Conservation (phyloP, 768 basidiomycete genomes). For the Melanogaster broomeanus region DNA sequence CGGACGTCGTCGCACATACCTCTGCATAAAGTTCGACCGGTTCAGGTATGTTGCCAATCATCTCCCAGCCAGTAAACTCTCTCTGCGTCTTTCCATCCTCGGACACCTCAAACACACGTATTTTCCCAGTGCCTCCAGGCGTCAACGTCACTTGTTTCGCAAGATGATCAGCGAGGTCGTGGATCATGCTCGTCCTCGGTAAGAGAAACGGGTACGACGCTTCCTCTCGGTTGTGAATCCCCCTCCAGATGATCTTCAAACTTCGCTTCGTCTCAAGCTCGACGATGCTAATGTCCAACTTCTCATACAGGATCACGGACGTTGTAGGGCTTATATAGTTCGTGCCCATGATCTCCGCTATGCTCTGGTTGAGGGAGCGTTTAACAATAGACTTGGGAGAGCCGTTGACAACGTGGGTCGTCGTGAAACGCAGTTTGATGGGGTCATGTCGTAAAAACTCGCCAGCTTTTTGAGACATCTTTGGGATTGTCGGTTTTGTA, state of each 20-base stretch:
- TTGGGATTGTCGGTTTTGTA: conserved; percentile 11
- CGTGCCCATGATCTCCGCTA: conserved; percentile 92
- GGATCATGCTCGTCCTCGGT: conserved; percentile 93
- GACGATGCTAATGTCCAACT: conserved; percentile 94
- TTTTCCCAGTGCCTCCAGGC: conserved; percentile 78
- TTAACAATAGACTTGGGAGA: conserved; percentile 88
- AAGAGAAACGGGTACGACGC: conserved; percentile 85
- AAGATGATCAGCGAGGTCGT: conserved; percentile 86
- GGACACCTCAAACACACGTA: conserved; percentile 93
- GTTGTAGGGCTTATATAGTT: conserved; percentile 84
- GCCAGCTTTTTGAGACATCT: conserved; percentile 95
- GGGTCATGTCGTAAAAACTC: conserved; percentile 91
- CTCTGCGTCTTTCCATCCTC: conserved; percentile 93
- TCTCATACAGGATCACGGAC: conserved; percentile 92
- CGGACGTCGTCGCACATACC: conserved; percentile 44
- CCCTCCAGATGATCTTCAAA: conserved; percentile 95
- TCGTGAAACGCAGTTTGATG: conserved; percentile 97
- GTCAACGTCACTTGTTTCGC: conserved; percentile 81
- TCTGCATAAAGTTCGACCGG: conserved; percentile 95
- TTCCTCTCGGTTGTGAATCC: conserved; percentile 96
- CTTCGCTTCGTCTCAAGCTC: conserved; percentile 99
- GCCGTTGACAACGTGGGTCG: conserved; percentile 85
- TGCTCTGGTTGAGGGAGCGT: conserved; percentile 90
- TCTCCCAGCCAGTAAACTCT: conserved; percentile 90
- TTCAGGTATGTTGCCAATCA: conserved; percentile 96